phyloP scores from a whole-genome alignment of 1,284 basidiomycete genomes.

The Stygiomarasmius scandens region DNA sequence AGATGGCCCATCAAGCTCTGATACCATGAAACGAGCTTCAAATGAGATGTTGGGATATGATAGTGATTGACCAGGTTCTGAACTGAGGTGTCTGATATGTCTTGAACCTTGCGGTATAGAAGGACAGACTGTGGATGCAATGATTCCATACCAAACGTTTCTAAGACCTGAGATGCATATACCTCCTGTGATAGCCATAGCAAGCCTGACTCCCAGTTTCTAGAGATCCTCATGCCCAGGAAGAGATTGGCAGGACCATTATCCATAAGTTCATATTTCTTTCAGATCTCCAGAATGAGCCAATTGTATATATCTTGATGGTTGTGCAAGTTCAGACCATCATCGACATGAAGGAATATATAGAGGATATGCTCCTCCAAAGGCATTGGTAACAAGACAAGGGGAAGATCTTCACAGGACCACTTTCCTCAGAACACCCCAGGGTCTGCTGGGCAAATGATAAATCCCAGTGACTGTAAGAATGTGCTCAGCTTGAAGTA shows the following conservation, averaged over 20 bases:
- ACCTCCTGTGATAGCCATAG: not conserved
- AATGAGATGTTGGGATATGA: too few species aligned
- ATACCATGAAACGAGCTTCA: too few species aligned
- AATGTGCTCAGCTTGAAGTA: conserved; percentile 27
- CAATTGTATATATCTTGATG: not conserved
- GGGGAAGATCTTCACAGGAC: too few species aligned
- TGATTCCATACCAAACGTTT: not conserved
- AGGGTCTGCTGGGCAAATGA: too few species aligned
- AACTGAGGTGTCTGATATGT: too few species aligned
- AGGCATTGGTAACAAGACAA: too few species aligned
- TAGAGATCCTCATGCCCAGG: not conserved
- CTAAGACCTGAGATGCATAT: not conserved
- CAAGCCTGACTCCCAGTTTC: not conserved
- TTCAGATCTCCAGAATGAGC: not conserved
- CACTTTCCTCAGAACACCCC: too few species aligned
- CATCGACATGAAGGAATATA: conserved; percentile 5
- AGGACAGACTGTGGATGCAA: not conserved
- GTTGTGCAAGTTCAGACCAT: conserved; percentile 4
- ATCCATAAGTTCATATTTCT: not conserved
- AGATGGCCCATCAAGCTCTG: too few species aligned
- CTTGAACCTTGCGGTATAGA: not conserved
- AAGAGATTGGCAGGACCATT: not conserved
- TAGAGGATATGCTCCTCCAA: too few species aligned
- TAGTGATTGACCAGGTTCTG: too few species aligned
- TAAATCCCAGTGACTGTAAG: conserved; percentile 25